Conservation (phyloP, 495 filamentous ascomycete genomes). For the Penicillium silybi region DNA sequence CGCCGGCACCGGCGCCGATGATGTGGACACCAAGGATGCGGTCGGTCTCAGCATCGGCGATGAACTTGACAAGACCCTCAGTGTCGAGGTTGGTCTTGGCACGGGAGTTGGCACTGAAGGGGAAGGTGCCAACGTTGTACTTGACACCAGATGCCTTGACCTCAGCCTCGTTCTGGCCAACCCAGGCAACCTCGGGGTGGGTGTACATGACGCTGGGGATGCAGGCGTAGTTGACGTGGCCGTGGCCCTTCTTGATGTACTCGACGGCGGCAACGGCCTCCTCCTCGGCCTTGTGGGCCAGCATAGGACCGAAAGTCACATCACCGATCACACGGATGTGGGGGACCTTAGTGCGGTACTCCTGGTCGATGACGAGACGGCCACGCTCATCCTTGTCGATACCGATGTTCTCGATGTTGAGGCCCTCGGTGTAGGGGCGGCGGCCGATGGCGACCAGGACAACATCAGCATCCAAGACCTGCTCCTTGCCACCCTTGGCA, state of each 20-base stretch:
- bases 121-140: constrained; percentile 90
- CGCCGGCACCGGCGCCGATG: constrained; percentile 89
- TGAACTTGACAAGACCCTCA: constrained; percentile 95
- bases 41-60: constrained; percentile 95
- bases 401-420: constrained; percentile 90
- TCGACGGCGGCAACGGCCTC: constrained; percentile 92
- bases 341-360: constrained; percentile 94
- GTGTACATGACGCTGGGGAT: constrained; percentile 99
- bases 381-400: constrained; percentile 92
- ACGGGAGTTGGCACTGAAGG: constrained; percentile 94
- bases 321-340: constrained; percentile 98
- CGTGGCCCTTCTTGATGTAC: constrained; percentile 95
- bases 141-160: constrained; percentile 83
- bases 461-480: constrained; percentile 89
- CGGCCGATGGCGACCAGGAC: constrained; percentile 97
- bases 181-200: constrained; percentile 97
- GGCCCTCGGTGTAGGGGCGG: constrained; percentile 86
- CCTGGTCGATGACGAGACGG: constrained; percentile 92
- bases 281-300: constrained; percentile 99
- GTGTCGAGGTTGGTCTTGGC: constrained; percentile 99
- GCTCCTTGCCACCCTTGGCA: constrained; percentile 92
- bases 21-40: constrained; percentile 94
- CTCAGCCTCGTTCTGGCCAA: constrained; percentile 96
- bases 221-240: constrained; percentile 97
- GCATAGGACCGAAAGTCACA: constrained; percentile 97